These are phyloP conservation scores for Globisporangium abappressorium DNA, from an alignment of 352 stramenopile genomes.

Conservation along the genomic window DNA sequence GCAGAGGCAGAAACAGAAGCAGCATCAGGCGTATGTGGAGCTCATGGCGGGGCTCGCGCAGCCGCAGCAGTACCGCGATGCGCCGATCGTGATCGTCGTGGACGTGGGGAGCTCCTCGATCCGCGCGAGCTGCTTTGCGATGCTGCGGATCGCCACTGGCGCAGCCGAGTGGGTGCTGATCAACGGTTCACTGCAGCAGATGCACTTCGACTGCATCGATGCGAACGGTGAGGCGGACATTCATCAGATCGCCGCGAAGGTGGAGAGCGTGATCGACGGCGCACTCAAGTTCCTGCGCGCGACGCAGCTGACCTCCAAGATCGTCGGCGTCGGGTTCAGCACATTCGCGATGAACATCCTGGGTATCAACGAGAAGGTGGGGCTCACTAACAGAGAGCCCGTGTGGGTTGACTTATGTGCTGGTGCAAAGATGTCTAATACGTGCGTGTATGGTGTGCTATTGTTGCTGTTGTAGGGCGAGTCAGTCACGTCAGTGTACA, in stretches of 20 bases:
- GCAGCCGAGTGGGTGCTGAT: slow-evolving; percentile 58
- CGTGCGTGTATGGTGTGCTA: background rate
- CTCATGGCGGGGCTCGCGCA: slow-evolving; percentile 30
- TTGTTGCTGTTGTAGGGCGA: slow-evolving; percentile 29
- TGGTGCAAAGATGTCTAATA: background rate
- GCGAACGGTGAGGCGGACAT: slow-evolving; percentile 58
- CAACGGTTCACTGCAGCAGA: slow-evolving; percentile 63
- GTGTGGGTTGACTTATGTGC: background rate
- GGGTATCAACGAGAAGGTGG: slow-evolving; percentile 64
- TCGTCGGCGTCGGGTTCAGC: slow-evolving; percentile 89
- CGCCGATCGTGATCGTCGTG: slow-evolving; percentile 71
- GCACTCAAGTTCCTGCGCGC: slow-evolving; percentile 51
- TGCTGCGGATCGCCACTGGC: slow-evolving; percentile 22
- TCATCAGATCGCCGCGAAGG: slow-evolving; percentile 31
- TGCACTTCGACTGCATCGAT: slow-evolving; percentile 44
- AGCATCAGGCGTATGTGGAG: slow-evolving; percentile 17
- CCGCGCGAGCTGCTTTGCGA: slow-evolving; percentile 84
- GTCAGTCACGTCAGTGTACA: slow-evolving; percentile 75
- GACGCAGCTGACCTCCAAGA: slow-evolving; percentile 31
- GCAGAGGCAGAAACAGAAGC: slow-evolving; percentile 17
- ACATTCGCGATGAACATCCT: slow-evolving; percentile 94
- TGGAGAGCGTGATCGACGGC: slow-evolving; percentile 52
- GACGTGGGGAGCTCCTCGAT: slow-evolving; percentile 94
- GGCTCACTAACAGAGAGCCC: background rate
- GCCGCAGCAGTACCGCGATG: slow-evolving; percentile 39